Base-by-base conservation (phyloP, 495 filamentous ascomycete species). In the Neurospora sp. region DNA sequence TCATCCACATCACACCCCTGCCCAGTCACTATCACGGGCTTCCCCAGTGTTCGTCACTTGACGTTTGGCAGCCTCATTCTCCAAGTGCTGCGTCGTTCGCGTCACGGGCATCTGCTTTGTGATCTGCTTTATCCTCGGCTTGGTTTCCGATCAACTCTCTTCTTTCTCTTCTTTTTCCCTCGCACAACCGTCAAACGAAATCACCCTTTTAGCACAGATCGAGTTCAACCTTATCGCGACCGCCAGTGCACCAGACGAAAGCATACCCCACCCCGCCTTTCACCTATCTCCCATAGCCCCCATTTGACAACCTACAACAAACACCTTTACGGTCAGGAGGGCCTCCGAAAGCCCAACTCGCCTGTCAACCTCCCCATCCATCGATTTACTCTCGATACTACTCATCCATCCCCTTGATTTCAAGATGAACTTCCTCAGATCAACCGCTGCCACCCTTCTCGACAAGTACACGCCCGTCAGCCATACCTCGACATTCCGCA, bases 401-500 rank as follows among this genome's bases (percentile, higher is more conserved):
- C 40, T 5, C 38, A 75, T 27, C 54, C 31, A 62, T 60, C 14
- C 27, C 1, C 18, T 14, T 5, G 11, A 27, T 44, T 12, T 37
- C 78, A 82, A 77, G 71, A 88, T 88, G 86, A 88, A 88, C 72
- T 80, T 86, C 79, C 74, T 96, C 80, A 93, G 94, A 83, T 94
- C 92, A 46, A 92, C 92, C 31, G 87, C 96, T 81, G 93, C 93
- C 79, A 91, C 89, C 74, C 88, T 96, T 80, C 92, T 95, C 73
- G 96, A 99, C 84, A 91, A 91, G 80, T 93, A 94, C 79, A 93
- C 95, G 3, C 94, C 93, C 37, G 89, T 96, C 77, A 91, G 90
- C 14, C 90, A 96, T 81, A 96, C 90, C 70, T 97, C 95, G 7
- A 98, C 93, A 73, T 99, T 99, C 86, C 93, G 94, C 75, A 86